Base-by-base conservation (phyloP, 306 rosid genomes). In the Mimosa pudica region DNA sequence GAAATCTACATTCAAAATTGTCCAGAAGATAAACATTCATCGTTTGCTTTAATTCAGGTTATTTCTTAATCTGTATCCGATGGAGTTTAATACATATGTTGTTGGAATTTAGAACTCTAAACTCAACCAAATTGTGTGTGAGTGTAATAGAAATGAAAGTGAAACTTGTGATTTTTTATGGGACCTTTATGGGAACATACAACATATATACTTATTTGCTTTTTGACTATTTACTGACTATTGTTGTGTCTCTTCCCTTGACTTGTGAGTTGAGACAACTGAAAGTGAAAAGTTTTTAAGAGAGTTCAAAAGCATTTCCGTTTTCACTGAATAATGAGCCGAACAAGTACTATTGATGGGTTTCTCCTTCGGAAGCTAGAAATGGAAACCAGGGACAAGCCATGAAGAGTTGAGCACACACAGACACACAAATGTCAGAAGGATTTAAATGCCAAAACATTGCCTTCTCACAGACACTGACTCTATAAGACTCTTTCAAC, bases 301-400 rank as follows among this genome's bases (percentile, higher is more conserved):
- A 42, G 82, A 77, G 14, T 52, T 18, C 4, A 67, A 71, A 85
- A 71, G 55, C 36, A 72, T 7, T 51, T 79, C 30, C 44, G 7
- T 86, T 61, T 78, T 81, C 82, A 47, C 71, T 46, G 49, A 74
- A 81, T 63, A 75, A 77, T 57, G 65, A 74, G 71, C 36, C 57
- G 54, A 66, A 70, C 33, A 73, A 79, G 33, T 67, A 17, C 52
- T 52, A 71, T 9, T 58, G 14, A 18, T 2, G 47, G 42, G 10
- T 36, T 47, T 17, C 33, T 17, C 5, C 12, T 13, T 48, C 33
- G 9, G 24, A 61, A 74, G 63, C 77, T 42, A 81, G 60, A 76
- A 76, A 60, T 36, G 60, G 81, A 36, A 61, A 61, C 32, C 10
- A 61, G 10, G 38, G 38, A 57, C 63, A 57, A 57, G 63, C 32